Conservation (phyloP, 1,284 basidiomycete species). For the Pseudozyma thailandica region DNA sequence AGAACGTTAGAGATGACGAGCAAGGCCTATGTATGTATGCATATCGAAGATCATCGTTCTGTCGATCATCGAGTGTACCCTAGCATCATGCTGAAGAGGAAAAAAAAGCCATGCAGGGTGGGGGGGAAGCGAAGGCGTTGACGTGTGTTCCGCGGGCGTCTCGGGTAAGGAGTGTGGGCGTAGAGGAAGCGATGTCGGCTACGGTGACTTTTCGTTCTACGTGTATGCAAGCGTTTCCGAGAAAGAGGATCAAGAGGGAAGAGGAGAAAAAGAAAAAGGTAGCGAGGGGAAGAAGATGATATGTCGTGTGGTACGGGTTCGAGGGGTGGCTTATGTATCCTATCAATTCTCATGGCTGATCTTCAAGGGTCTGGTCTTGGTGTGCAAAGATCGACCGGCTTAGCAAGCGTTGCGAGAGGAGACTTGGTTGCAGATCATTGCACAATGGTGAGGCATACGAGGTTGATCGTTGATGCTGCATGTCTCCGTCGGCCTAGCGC, state of each 20-base stretch:
- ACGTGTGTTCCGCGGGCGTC: slow-evolving; percentile 8
- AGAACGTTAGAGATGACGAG: neutral
- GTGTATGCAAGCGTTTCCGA: neutral
- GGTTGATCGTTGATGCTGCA: too few relatives aligned
- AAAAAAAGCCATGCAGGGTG: neutral
- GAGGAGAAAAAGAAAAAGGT: neutral
- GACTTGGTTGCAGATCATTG: too few relatives aligned
- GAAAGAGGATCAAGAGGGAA: neutral
- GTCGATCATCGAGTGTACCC: too few relatives aligned
- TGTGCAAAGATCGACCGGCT: neutral
- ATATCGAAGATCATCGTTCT: neutral
- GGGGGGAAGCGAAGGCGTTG: slow-evolving; percentile 21
- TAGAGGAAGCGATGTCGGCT: slow-evolving; percentile 17
- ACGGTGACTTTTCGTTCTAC: neutral
- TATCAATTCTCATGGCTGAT: too few relatives aligned
- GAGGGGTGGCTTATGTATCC: slow-evolving; percentile 4
- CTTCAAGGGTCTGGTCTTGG: neutral
- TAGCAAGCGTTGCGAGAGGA: too few relatives aligned
- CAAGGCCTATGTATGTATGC: neutral
- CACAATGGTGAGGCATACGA: too few relatives aligned
- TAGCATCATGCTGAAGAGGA: too few relatives aligned
- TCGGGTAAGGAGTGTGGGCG: slow-evolving; percentile 17
- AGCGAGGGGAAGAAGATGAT: slow-evolving; percentile 14
- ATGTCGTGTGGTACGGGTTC: slow-evolving; percentile 16
- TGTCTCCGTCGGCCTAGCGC: too few relatives aligned